Conservation (phyloP, 768 basidiomycete species). For the Pleurotus sapidus region DNA sequence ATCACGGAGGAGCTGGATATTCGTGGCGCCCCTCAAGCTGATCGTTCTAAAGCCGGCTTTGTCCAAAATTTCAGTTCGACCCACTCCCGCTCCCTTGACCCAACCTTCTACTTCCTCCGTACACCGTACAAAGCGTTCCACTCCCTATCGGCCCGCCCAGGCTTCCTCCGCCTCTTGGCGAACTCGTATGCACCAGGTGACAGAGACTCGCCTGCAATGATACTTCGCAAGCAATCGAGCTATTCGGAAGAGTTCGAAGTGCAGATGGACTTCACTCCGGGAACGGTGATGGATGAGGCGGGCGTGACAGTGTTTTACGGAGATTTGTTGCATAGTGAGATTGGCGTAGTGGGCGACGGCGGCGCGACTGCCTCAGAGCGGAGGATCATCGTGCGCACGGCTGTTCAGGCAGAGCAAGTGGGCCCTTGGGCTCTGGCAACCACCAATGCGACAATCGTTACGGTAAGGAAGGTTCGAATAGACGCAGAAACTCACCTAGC, state of each 20-base stretch:
- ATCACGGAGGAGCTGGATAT: constrained; percentile 25
- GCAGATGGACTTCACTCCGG: constrained; percentile 27
- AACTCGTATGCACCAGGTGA: constrained; percentile 37
- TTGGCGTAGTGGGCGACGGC: constrained; percentile 24
- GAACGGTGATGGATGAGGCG: constrained; percentile 31
- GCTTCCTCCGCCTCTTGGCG: constrained; percentile 27
- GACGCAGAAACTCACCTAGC: too few relatives aligned
- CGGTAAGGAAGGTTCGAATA: constrained; percentile 15
- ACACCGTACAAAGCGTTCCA: constrained; percentile 37
- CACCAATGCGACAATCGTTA: constrained; percentile 24
- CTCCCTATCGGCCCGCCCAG: constrained; percentile 23
- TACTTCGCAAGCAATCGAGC: constrained; percentile 34
- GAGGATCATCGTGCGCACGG: constrained; percentile 26
- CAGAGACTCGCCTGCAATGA: constrained; percentile 31
- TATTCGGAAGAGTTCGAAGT: constrained; percentile 37
- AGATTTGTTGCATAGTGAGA: constrained; percentile 35
- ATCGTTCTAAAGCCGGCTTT: constrained; percentile 25
- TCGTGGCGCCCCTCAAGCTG: constrained; percentile 6
- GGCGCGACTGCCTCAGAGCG: constrained; percentile 16
- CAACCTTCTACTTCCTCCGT: constrained; percentile 33
- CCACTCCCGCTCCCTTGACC: constrained; percentile 21
- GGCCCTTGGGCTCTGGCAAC: constrained; percentile 32
- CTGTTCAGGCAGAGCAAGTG: constrained; percentile 27
- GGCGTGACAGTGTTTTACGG: constrained; percentile 34
- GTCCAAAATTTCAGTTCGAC: constrained; percentile 25